Evolutionary conservation across 805 yeast genomes (phyloP).

Genomic region (Wickerhamomyces bisporus): DNA sequence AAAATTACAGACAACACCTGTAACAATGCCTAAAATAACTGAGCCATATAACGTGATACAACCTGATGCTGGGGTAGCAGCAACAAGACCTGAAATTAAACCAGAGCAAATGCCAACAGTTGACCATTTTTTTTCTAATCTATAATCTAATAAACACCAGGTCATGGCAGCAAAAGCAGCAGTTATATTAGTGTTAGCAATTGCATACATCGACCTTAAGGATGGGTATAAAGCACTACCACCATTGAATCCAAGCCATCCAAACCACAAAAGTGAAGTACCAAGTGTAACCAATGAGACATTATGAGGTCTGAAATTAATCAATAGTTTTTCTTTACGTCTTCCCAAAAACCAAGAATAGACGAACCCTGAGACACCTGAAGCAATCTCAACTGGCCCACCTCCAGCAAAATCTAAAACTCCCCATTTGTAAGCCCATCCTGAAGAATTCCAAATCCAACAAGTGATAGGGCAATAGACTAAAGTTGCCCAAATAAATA

Average conservation of each 20-base stretch:
- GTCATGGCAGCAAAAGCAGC: constrained; percentile 89
- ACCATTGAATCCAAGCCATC: constrained; percentile 96
- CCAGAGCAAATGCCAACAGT: constrained; percentile 96
- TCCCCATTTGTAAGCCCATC: constrained; percentile 93
- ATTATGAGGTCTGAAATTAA: constrained; percentile 92
- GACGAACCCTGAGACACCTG: constrained; percentile 89
- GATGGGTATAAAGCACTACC: constrained; percentile 82
- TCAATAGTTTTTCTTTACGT: constrained; percentile 67
- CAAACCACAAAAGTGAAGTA: constrained; percentile 82
- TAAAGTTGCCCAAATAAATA: constrained; percentile 83
- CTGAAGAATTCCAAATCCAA: constrained; percentile 92
- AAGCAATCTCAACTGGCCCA: constrained; percentile 90
- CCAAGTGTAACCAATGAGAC: constrained; percentile 89
- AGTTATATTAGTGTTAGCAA: constrained; percentile 85
- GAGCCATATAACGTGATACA: constrained; percentile 89
- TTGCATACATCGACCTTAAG: constrained; percentile 79
- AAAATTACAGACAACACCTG: constrained; percentile 85
- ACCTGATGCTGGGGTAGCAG: constrained; percentile 95
- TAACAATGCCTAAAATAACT: constrained; percentile 70
- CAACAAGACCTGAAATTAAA: constrained; percentile 90
- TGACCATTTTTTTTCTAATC: constrained; percentile 87
- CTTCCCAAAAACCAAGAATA: constrained; percentile 77
- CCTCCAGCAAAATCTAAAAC: constrained; percentile 97
- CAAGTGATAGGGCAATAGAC: constrained; percentile 94
- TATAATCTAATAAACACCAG: constrained; percentile 87